Conservation (phyloP, 176 grass and related monocot genomes). For the Carex littledalei region DNA sequence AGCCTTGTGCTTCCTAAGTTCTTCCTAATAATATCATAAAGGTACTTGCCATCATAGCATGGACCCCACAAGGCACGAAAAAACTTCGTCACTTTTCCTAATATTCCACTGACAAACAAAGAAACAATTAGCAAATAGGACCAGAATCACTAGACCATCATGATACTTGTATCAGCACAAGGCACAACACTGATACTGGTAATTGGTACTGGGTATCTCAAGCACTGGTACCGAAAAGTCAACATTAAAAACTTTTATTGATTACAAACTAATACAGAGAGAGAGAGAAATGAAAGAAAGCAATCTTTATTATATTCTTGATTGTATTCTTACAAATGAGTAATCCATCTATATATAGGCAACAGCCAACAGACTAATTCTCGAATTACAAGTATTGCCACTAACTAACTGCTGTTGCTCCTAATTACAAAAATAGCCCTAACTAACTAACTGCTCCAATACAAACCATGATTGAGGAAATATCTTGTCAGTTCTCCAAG, state of each 20-base stretch:
- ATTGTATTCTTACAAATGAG: no score
- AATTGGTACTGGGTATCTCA: not conserved
- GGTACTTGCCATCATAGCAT: constrained; percentile 74
- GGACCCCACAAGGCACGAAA: constrained; percentile 51
- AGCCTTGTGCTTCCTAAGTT: constrained; percentile 50
- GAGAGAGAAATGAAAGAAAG: no score
- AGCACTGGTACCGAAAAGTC: not conserved
- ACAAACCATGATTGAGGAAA: constrained; percentile 57
- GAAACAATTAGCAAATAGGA: not conserved
- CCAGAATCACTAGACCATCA: not conserved
- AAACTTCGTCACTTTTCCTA: constrained; percentile 40
- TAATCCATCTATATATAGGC: no score
- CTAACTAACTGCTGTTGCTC: no score
- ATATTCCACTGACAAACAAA: constrained; percentile 40
- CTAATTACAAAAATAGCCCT: no score
- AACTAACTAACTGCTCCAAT: no score
- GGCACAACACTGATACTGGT: not conserved
- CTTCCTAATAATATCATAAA: constrained; percentile 64
- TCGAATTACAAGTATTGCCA: no score
- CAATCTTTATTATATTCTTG: no score
- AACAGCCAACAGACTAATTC: no score
- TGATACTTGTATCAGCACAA: not conserved
- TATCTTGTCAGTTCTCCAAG: constrained; percentile 57
- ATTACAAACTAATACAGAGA: not conserved
- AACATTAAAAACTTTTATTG: not conserved